These are phyloP conservation scores for Penicillium paneum DNA, from an alignment of 2,329 filamentous ascomycete genomes.

Conservation along the genomic window DNA sequence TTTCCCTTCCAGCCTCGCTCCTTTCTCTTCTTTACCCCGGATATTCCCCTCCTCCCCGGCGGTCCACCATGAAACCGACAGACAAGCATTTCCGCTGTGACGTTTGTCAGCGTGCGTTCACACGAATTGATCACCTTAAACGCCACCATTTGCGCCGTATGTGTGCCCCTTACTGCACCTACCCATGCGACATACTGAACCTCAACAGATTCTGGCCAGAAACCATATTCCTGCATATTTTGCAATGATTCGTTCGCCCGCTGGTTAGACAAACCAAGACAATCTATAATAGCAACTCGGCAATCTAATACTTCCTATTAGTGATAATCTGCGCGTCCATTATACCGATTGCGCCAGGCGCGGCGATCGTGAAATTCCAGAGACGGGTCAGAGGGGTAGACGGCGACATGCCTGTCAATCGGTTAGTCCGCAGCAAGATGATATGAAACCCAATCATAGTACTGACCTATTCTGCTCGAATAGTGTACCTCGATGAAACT, in stretches of 20 bases:
- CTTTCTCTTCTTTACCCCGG: conserved; percentile 21
- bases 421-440: conserved; percentile 26
- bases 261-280: conserved; percentile 32
- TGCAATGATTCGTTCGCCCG: conserved; percentile 47
- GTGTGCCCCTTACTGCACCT: conserved; percentile 20
- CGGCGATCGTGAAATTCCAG: conserved; percentile 44
- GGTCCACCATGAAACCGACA: conserved; percentile 35
- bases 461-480: background rate
- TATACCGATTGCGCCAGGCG: conserved; percentile 44
- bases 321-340: conserved; percentile 48
- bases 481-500: conserved; percentile 50
- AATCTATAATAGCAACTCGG: background rate
- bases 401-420: conserved; percentile 49
- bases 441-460: background rate
- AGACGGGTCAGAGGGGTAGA: conserved; percentile 46
- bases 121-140: conserved; percentile 49
- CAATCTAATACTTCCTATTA: conserved; percentile 19
- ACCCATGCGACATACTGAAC: conserved; percentile 12
- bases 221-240: conserved; percentile 48
- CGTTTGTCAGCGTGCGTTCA: conserved; percentile 46
- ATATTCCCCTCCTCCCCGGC: conserved; percentile 28
- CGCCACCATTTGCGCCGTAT: conserved; percentile 48
- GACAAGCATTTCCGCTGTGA: conserved; percentile 45
- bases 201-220: conserved; percentile 45
- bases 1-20: conserved; percentile 1